Evolutionary conservation across 2,329 filamentous ascomycete species (phyloP).

Genomic region (Penicillium sp.): DNA sequence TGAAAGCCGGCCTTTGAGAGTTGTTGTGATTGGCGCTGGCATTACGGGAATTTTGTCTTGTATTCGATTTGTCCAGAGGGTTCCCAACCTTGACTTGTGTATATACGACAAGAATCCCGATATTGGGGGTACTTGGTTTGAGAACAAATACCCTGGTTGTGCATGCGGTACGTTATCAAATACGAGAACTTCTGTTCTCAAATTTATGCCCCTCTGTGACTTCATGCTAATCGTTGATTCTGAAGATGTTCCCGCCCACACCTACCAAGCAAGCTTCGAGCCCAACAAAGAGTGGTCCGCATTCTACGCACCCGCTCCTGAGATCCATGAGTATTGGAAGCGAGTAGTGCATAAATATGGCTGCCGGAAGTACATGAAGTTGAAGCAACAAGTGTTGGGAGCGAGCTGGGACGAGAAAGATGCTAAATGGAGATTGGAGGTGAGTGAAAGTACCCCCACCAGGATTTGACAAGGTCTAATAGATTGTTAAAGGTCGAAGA

Average conservation of each 20-base stretch:
- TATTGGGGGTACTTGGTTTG: constrained; percentile 37
- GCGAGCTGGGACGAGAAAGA: constrained; percentile 45
- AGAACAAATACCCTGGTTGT: constrained; percentile 39
- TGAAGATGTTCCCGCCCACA: constrained; percentile 48
- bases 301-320: constrained; percentile 50
- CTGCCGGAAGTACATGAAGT: constrained; percentile 50
- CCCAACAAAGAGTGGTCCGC: constrained; percentile 50
- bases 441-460: constrained; percentile 1
- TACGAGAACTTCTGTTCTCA: background rate
- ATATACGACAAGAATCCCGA: constrained; percentile 39
- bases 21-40: constrained; percentile 41
- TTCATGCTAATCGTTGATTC: background rate
- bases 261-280: constrained; percentile 54
- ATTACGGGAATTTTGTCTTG: constrained; percentile 42
- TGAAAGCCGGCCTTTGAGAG: constrained; percentile 31
- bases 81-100: constrained; percentile 37
- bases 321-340: constrained; percentile 54
- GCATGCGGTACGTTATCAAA: constrained; percentile 30
- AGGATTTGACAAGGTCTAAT: background rate
- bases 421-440: constrained; percentile 31
- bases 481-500: constrained; percentile 24
- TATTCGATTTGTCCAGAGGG: constrained; percentile 38
- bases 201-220: background rate
- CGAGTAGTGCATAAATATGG: constrained; percentile 45
- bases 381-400: constrained; percentile 46